Percentiles rank a stretch among this genome's conserved stretches.
Conservation (phyloP, 164 flowering plant species). For the Annona cherimola region DNA sequence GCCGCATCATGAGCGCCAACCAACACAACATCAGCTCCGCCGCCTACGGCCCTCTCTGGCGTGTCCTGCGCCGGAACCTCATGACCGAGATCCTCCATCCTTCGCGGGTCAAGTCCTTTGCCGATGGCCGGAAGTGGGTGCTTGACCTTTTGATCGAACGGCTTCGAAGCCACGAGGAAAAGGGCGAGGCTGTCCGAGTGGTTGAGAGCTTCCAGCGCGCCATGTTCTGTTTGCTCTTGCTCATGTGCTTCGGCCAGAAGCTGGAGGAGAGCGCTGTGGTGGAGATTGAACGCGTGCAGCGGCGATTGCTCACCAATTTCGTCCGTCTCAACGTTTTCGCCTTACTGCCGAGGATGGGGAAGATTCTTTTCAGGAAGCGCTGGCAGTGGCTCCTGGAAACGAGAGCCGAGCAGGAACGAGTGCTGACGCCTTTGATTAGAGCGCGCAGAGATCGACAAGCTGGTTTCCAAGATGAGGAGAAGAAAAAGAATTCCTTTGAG, state of each 20-base stretch:
- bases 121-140: slow-evolving; percentile 30
- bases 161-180: slow-evolving; percentile 4
- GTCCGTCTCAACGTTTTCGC: slow-evolving; percentile 13
- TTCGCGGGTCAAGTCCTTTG: slow-evolving; percentile 23
- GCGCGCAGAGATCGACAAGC: background rate
- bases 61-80: slow-evolving; percentile 37
- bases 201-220: slow-evolving; percentile 22
- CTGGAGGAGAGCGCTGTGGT: slow-evolving; percentile 24
- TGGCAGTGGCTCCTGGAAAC: slow-evolving; percentile 20
- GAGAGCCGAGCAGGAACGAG: slow-evolving; percentile 14
- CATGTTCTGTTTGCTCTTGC: slow-evolving; percentile 29
- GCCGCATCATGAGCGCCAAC: slow-evolving; percentile 14
- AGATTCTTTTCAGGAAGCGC: slow-evolving; percentile 20
- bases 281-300: slow-evolving; percentile 19
- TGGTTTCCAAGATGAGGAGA: slow-evolving; percentile 2
- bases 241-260: slow-evolving; percentile 47
- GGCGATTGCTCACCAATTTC: slow-evolving; percentile 8
- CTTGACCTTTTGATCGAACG: slow-evolving; percentile 11
- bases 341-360: slow-evolving; percentile 24
- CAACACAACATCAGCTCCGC: slow-evolving; percentile 31
- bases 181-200: slow-evolving; percentile 12
- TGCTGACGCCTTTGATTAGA: slow-evolving; percentile 19
- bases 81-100: slow-evolving; percentile 32
- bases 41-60: slow-evolving; percentile 35
- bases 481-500: too few relatives aligned